These are phyloP conservation scores for Fusarium sterilihyphosum DNA, from an alignment of 2,329 filamentous ascomycete genomes.

Conservation along the genomic window DNA sequence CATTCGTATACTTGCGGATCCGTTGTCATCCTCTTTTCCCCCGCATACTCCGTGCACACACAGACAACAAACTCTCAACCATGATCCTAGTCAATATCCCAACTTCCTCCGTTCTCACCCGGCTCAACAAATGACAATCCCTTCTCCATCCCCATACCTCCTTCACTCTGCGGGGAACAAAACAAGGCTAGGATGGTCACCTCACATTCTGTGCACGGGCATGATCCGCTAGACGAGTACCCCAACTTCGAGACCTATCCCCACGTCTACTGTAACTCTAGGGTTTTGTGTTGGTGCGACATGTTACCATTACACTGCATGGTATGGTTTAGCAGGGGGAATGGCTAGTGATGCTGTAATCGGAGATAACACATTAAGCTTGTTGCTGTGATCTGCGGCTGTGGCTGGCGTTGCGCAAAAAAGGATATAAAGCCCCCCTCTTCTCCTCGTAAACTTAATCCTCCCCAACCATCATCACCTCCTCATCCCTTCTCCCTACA, in stretches of 20 bases:
- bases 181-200: conserved; percentile 7
- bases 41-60: neutral
- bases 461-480: neutral
- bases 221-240: conserved; percentile 24
- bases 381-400: neutral
- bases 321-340: neutral
- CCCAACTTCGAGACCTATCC: conserved; percentile 31
- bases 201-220: conserved; percentile 16
- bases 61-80: neutral
- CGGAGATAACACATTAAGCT: conserved; percentile 6
- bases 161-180: conserved; percentile 4
- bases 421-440: conserved; percentile 15
- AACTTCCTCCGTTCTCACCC: conserved; percentile 18
- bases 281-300: conserved; percentile 9
- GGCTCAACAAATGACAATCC: conserved; percentile 5
- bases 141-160: conserved; percentile 1
- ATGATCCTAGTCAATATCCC: neutral
- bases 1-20: conserved; percentile 11
- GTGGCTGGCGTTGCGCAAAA: neutral
- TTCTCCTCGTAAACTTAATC: neutral
- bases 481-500: neutral
- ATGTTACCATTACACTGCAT: neutral
- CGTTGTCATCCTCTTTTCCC: neutral
- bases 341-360: neutral
- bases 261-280: conserved; percentile 32